phyloP scores from a whole-genome alignment of 495 filamentous ascomycete species.

The Podospora sp. region DNA sequence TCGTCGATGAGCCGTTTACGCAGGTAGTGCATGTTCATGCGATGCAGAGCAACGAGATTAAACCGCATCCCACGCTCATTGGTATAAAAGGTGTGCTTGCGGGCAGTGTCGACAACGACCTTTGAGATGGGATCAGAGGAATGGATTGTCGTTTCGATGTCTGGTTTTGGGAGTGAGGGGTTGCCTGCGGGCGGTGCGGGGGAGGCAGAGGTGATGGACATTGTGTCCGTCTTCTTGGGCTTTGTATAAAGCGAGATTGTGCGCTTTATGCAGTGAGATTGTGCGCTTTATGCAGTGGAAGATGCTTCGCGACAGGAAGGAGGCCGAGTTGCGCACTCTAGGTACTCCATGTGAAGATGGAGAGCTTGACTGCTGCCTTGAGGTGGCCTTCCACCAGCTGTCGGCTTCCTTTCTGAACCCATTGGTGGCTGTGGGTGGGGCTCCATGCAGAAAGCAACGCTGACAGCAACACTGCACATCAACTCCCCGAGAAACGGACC shows the following conservation, averaged over 20 bases:
- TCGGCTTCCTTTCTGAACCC: not conserved
- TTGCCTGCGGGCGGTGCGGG: not conserved
- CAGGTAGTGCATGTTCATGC: slow-evolving; percentile 7
- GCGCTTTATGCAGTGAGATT: too few relatives aligned
- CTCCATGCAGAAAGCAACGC: too few relatives aligned
- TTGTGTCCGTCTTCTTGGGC: not conserved
- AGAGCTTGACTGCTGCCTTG: not conserved
- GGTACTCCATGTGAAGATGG: not conserved
- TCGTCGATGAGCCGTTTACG: not conserved
- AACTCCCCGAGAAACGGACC: too few relatives aligned
- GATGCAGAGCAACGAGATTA: not conserved
- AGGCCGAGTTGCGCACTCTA: not conserved
- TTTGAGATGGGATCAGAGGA: not conserved
- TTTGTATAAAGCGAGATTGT: too few relatives aligned
- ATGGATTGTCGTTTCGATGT: not conserved
- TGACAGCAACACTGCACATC: too few relatives aligned
- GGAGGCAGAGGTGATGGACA: not conserved
- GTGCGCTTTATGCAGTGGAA: too few relatives aligned
- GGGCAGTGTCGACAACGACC: not conserved
- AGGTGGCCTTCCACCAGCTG: not conserved
- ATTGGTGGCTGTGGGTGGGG: too few relatives aligned
- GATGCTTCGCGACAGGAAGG: too few relatives aligned
- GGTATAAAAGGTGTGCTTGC: slow-evolving; percentile 1
- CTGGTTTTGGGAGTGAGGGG: not conserved
- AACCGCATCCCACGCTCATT: slow-evolving; percentile 2